Percentiles rank a stretch among this genome's conserved stretches.
phyloP scores from a whole-genome alignment of 176 grass and related monocot genomes.

The Saccharum officinarum region DNA sequence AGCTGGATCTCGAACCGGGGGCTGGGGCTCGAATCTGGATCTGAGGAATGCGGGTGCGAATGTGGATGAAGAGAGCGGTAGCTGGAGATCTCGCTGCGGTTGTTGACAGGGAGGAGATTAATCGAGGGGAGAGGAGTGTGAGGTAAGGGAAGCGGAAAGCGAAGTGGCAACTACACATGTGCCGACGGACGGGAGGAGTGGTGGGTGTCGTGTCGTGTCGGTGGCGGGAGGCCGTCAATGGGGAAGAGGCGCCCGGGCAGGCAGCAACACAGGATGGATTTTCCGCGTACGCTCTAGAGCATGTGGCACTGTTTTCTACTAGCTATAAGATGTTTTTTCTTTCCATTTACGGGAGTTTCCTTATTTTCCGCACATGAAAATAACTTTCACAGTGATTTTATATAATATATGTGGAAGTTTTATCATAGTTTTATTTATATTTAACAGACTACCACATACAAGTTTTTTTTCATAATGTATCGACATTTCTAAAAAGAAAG shows the following conservation, averaged over 20 bases:
- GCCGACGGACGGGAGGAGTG: neutral
- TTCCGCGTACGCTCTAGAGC: neutral
- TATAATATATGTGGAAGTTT: too few relatives aligned
- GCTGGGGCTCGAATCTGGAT: conserved; percentile 17
- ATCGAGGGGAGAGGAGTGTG: conserved; percentile 26
- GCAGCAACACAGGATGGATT: neutral
- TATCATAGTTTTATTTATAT: too few relatives aligned
- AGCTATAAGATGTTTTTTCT: neutral
- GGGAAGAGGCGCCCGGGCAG: neutral
- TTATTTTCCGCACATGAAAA: too few relatives aligned
- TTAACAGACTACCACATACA: too few relatives aligned
- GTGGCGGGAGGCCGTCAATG: conserved; percentile 39
- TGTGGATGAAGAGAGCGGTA: neutral
- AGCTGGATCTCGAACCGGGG: conserved; percentile 5
- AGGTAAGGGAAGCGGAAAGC: conserved; percentile 46
- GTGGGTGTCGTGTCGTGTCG: neutral
- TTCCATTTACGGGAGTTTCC: too few relatives aligned
- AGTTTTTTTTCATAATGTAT: too few relatives aligned
- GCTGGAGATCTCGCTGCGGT: conserved; percentile 33
- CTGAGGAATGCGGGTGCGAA: conserved; percentile 19
- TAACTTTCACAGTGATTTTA: too few relatives aligned
- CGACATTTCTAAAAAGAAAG: too few relatives aligned
- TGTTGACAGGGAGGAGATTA: neutral
- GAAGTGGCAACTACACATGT: conserved; percentile 43
- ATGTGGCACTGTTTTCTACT: neutral